These are phyloP conservation scores for Colletotrichum scovillei DNA, from an alignment of 2,329 filamentous ascomycete genomes.

Conservation along the genomic window DNA sequence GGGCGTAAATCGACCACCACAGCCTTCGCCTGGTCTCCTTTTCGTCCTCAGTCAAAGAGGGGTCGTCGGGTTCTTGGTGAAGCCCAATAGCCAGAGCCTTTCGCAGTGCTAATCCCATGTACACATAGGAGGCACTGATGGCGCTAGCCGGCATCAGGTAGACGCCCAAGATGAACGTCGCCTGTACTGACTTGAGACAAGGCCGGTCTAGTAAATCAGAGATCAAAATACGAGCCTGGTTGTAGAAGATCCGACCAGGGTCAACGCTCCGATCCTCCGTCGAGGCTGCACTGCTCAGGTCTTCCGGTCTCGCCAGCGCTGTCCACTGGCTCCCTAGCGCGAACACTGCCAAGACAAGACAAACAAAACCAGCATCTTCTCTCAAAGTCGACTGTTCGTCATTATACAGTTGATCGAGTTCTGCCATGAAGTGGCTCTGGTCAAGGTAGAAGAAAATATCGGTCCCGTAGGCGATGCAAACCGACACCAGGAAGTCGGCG, in stretches of 20 bases:
- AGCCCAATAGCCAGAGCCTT: conserved; percentile 44
- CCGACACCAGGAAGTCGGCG: conserved; percentile 43
- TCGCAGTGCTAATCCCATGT: conserved; percentile 44
- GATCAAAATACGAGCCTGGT: conserved; percentile 43
- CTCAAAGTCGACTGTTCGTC: conserved; percentile 37
- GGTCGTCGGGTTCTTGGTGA: conserved; percentile 42
- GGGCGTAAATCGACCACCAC: conserved; percentile 46
- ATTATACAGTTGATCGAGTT: conserved; percentile 42
- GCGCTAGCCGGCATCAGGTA: conserved; percentile 49
- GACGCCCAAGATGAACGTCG: conserved; percentile 46
- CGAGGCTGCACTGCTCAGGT: background rate
- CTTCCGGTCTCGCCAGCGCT: conserved; percentile 42
- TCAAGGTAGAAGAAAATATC: conserved; percentile 46
- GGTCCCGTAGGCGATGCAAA: conserved; percentile 42
- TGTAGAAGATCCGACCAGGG: conserved; percentile 45
- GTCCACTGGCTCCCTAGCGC: conserved; percentile 50
- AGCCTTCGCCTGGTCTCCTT: conserved; percentile 39
- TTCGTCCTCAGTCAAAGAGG: conserved; percentile 37
- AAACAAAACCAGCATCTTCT: conserved; percentile 41
- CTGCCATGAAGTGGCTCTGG: conserved; percentile 39
- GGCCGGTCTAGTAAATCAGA: conserved; percentile 48
- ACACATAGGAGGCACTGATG: conserved; percentile 47
- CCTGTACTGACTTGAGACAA: conserved; percentile 46
- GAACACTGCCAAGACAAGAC: conserved; percentile 41
- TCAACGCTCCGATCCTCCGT: conserved; percentile 37